Evolutionary conservation across 176 grass and related monocot genomes (phyloP).

Genomic region (Calamus simplicifolius): DNA sequence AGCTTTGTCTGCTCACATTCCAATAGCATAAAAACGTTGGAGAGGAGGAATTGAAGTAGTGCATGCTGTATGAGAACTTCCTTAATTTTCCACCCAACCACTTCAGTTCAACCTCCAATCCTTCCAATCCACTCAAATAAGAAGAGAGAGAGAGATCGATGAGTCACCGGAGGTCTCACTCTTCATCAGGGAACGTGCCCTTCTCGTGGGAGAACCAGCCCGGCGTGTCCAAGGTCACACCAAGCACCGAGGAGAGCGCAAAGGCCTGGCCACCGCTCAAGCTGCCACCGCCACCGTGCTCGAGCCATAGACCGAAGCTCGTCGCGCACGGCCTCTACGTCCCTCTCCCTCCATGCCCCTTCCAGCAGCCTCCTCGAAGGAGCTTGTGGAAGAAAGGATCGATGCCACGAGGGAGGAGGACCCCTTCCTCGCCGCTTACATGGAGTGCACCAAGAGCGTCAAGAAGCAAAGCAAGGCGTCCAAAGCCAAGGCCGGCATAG

Average conservation of each 20-base stretch:
- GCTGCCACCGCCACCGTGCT: neutral
- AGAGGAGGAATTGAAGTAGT: too few species aligned
- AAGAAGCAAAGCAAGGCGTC: neutral
- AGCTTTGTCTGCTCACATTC: too few species aligned
- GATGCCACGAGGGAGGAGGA: constrained; percentile 20
- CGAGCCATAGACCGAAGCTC: constrained; percentile 4
- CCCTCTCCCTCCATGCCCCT: constrained; percentile 37
- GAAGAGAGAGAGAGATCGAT: constrained; percentile 26
- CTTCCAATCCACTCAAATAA: neutral
- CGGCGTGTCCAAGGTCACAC: constrained; percentile 55
- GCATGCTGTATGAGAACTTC: too few species aligned
- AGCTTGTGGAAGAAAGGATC: constrained; percentile 16
- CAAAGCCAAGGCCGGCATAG: neutral
- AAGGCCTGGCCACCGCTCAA: neutral
- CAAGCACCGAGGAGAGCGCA: constrained; percentile 5
- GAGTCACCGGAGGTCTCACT: constrained; percentile 9
- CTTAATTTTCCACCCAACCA: too few species aligned
- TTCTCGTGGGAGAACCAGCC: constrained; percentile 94
- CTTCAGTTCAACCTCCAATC: neutral
- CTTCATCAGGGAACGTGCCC: constrained; percentile 25
- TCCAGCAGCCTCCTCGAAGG: neutral
- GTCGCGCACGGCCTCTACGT: constrained; percentile 19
- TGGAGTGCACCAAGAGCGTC: constrained; percentile 45
- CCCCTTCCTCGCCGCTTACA: constrained; percentile 67
- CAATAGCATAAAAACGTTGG: too few species aligned